These are phyloP conservation scores for Corylus heterophylla DNA, from an alignment of 306 rosid species.

Conservation along the genomic window DNA sequence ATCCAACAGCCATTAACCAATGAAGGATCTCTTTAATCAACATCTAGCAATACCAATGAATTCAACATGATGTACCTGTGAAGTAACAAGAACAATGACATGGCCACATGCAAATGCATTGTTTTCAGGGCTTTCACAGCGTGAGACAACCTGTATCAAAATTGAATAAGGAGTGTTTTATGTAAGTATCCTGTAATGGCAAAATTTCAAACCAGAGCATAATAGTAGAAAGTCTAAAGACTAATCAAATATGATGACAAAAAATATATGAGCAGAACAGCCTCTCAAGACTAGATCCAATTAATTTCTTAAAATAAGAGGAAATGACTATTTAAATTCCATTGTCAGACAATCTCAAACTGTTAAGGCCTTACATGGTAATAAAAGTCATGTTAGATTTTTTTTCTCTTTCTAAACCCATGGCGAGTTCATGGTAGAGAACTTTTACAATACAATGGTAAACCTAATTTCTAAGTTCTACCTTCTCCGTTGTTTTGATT, in stretches of 20 bases:
- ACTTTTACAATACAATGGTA: not conserved
- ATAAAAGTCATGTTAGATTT: not conserved
- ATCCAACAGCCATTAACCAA: conserved; percentile 1
- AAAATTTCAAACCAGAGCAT: not conserved
- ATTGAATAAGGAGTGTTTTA: not conserved
- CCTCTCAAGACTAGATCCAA: conserved; percentile 12
- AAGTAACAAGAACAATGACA: conserved; percentile 76
- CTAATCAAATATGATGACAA: not conserved
- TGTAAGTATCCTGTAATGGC: not conserved
- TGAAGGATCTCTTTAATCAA: not conserved
- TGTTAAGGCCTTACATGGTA: not conserved
- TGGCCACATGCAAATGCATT: conserved; percentile 68
- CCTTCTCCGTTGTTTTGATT: not conserved
- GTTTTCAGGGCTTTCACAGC: conserved; percentile 46
- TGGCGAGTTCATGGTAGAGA: too few relatives aligned
- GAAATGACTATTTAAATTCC: not conserved
- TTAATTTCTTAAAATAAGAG: conserved; percentile 1
- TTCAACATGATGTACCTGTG: conserved; percentile 59
- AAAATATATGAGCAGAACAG: not conserved
- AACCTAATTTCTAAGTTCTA: not conserved
- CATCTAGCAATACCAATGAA: conserved; percentile 2
- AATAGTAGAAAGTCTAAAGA: not conserved
- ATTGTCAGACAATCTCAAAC: not conserved
- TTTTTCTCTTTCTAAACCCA: not conserved
- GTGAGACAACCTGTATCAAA: conserved; percentile 60